A percentile compares a stretch with the other conserved stretches of the same genome.
phyloP scores from a whole-genome alignment of 257 asterid genomes.

The Lavandula angustifolia region DNA sequence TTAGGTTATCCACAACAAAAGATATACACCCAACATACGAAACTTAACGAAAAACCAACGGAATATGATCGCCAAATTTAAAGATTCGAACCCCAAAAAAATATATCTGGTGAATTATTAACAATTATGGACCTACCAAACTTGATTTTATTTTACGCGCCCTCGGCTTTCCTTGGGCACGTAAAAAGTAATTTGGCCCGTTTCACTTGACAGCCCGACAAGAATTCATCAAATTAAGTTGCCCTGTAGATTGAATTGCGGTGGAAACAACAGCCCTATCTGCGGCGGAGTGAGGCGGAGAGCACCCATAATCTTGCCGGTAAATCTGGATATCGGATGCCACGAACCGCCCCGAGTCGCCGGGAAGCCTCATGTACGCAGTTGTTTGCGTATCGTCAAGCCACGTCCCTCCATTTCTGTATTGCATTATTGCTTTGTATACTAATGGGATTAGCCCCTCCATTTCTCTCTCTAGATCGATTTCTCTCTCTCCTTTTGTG shows the following conservation, averaged over 20 bases:
- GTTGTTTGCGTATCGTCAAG: conserved; percentile 52
- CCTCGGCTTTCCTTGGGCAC: conserved; percentile 41
- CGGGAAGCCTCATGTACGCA: conserved; percentile 66
- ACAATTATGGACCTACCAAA: conserved; percentile 26
- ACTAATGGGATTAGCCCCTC: conserved; percentile 87
- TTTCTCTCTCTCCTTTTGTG: conserved; percentile 7
- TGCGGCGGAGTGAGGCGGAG: conserved; percentile 39
- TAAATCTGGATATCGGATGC: conserved; percentile 44
- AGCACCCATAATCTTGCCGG: conserved; percentile 45
- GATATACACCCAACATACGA: conserved; percentile 7
- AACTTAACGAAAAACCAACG: not conserved
- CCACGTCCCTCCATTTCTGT: conserved; percentile 64
- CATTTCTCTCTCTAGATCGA: conserved; percentile 40
- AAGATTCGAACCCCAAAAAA: not conserved
- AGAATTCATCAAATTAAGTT: conserved; percentile 34
- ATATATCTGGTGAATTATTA: conserved; percentile 8
- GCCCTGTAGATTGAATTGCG: not conserved
- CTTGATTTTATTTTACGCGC: conserved; percentile 24
- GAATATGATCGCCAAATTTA: not conserved
- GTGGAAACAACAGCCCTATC: conserved; percentile 31
- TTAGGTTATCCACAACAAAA: conserved; percentile 41
- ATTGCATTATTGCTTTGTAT: conserved; percentile 74
- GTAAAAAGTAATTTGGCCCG: not conserved
- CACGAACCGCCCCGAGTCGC: conserved; percentile 68
- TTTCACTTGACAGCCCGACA: conserved; percentile 44